Evolutionary conservation across 352 stramenopile genomes (phyloP).

Genomic region (Elongisporangium prolatum): DNA sequence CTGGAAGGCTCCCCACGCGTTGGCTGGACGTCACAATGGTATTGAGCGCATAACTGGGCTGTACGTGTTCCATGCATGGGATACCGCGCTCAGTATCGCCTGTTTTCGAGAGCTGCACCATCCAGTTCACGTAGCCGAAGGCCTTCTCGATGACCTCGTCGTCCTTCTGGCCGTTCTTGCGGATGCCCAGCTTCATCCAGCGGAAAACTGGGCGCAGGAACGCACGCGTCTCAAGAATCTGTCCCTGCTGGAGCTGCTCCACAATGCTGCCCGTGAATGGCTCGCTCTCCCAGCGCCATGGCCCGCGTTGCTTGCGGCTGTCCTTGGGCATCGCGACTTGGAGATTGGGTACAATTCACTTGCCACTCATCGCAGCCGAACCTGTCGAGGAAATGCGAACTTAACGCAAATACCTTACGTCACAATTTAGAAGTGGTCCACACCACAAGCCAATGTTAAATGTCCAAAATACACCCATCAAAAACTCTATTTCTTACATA

Average conservation of each 20-base stretch:
- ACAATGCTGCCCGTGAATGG: conserved; percentile 33
- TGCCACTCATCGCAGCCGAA: neutral
- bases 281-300: conserved; percentile 33
- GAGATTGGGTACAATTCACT: neutral
- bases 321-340: neutral
- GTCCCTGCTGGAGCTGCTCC: conserved; percentile 19
- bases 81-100: conserved; percentile 48
- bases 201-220: conserved; percentile 69
- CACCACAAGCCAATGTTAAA: neutral
- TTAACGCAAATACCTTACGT: neutral
- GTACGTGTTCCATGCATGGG: conserved; percentile 27
- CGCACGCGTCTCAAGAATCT: conserved; percentile 44
- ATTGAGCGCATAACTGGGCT: conserved; percentile 73
- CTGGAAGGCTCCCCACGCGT: conserved; percentile 42
- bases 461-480: neutral
- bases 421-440: neutral
- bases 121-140: conserved; percentile 70
- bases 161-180: conserved; percentile 57
- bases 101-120: conserved; percentile 38
- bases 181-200: conserved; percentile 62
- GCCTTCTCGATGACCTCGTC: conserved; percentile 45
- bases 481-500: conserved; percentile 2
- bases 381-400: neutral
- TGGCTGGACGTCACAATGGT: conserved; percentile 77
- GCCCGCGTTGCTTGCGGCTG: neutral